Percentiles rank a stretch among this genome's conserved stretches.
Conservation (phyloP, 1,139 yeast species). For the Meyerozyma guilliermondii region DNA sequence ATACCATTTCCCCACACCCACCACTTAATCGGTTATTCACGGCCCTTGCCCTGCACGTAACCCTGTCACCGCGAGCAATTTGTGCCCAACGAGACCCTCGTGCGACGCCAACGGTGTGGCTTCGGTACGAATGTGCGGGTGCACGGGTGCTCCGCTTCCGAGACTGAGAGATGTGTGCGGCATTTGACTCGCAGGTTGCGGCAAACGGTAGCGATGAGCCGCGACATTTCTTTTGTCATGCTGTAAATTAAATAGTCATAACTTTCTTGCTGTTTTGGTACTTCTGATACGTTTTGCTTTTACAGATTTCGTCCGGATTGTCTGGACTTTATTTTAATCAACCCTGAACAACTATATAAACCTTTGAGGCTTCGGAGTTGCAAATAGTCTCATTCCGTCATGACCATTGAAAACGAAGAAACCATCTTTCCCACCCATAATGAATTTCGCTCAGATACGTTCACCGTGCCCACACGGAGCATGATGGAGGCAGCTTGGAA, state of each 20-base stretch:
- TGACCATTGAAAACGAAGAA: conserved; percentile 19
- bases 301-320: not conserved
- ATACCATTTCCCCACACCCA: not conserved
- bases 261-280: not conserved
- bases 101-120: too few relatives aligned
- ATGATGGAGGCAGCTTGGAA: conserved; percentile 62
- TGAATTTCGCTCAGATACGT: conserved; percentile 82
- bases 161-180: not conserved
- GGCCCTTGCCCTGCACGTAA: not conserved
- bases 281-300: not conserved
- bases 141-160: not conserved
- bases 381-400: too few relatives aligned
- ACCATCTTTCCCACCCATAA: conserved; percentile 33
- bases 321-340: not conserved
- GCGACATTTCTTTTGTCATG: conserved; percentile 2
- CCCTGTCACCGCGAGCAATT: not conserved
- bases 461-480: conserved; percentile 80
- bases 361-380: not conserved
- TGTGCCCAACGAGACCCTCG: too few relatives aligned
- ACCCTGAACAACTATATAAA: not conserved
- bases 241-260: not conserved
- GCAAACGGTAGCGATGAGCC: conserved; percentile 1
- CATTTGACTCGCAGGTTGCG: not conserved
- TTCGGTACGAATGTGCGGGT: not conserved
- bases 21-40: not conserved